A percentile compares a stretch with the other conserved stretches of the same genome.
phyloP scores from a whole-genome alignment of 2,329 filamentous ascomycete species.

The Fusarium aywerte region DNA sequence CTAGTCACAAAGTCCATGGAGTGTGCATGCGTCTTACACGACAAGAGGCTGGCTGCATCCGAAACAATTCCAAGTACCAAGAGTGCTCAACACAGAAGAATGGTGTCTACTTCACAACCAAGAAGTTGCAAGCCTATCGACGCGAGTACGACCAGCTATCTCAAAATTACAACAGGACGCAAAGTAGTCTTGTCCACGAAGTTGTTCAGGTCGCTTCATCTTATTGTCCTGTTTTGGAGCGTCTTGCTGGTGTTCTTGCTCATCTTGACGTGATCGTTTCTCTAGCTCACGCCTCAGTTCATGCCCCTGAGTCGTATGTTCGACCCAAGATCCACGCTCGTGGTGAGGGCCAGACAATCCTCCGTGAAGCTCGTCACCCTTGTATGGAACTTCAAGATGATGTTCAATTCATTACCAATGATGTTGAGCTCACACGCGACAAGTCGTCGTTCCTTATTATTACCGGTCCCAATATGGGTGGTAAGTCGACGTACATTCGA shows the following conservation, averaged over 20 bases:
- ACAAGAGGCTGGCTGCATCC: constrained; percentile 90
- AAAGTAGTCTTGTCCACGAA: constrained; percentile 89
- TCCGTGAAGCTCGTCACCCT: constrained; percentile 94
- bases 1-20: constrained; percentile 90
- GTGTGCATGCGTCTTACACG: constrained; percentile 96
- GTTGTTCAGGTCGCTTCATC: constrained; percentile 94
- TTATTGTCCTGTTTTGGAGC: constrained; percentile 92
- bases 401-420: constrained; percentile 98
- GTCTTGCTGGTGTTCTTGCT: constrained; percentile 85
- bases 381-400: constrained; percentile 99
- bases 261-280: constrained; percentile 96
- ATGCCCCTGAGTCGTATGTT: constrained; percentile 91
- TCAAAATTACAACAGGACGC: constrained; percentile 93
- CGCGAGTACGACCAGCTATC: constrained; percentile 94
- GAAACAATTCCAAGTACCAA: constrained; percentile 88
- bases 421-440: constrained; percentile 82
- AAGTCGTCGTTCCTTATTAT: constrained; percentile 94
- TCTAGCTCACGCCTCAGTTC: constrained; percentile 91
- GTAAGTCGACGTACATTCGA: constrained; percentile 97
- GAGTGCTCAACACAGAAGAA: constrained; percentile 99
- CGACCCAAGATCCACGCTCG: constrained; percentile 90
- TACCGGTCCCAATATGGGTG: constrained; percentile 98
- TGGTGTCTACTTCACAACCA: constrained; percentile 97
- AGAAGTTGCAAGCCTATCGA: constrained; percentile 79
- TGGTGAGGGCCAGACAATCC: constrained; percentile 85